Evolutionary conservation across 2,329 filamentous ascomycete genomes (phyloP).

Genomic region (Chrysosporium keratinophilum): DNA sequence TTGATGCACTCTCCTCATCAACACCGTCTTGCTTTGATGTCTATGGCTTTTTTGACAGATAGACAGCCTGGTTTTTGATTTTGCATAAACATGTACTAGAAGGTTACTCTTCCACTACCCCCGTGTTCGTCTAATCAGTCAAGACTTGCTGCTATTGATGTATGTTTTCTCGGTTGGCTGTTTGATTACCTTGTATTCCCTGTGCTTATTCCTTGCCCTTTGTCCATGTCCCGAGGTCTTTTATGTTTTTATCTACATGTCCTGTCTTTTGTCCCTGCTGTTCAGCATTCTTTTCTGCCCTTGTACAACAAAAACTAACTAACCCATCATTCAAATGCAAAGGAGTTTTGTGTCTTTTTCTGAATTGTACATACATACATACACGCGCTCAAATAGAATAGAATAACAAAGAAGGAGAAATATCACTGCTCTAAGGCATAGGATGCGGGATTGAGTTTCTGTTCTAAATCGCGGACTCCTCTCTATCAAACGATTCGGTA

Average conservation of each 20-base stretch:
- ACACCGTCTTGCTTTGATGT: not conserved
- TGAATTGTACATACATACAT: not conserved
- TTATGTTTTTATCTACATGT: not conserved
- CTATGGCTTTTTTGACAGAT: not conserved
- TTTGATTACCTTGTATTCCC: not conserved
- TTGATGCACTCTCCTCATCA: not conserved
- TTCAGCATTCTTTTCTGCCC: not conserved
- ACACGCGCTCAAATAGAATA: not conserved
- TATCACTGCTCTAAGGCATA: not conserved
- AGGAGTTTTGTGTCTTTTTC: not conserved
- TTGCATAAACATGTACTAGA: not conserved
- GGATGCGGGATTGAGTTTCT: not conserved
- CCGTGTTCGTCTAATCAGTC: not conserved
- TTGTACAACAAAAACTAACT: not conserved
- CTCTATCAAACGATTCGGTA: not conserved
- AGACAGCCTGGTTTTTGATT: not conserved
- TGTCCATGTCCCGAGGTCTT: not conserved
- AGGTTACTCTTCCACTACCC: not conserved
- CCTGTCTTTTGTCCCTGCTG: not conserved
- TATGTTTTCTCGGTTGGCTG: not conserved
- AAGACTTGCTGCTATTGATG: not conserved
- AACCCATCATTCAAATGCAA: not conserved
- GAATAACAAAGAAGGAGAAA: not conserved
- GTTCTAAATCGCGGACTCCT: not conserved
- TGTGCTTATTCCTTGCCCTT: not conserved